phyloP scores from a whole-genome alignment of 306 rosid species.

The Coriaria nepalensis region DNA sequence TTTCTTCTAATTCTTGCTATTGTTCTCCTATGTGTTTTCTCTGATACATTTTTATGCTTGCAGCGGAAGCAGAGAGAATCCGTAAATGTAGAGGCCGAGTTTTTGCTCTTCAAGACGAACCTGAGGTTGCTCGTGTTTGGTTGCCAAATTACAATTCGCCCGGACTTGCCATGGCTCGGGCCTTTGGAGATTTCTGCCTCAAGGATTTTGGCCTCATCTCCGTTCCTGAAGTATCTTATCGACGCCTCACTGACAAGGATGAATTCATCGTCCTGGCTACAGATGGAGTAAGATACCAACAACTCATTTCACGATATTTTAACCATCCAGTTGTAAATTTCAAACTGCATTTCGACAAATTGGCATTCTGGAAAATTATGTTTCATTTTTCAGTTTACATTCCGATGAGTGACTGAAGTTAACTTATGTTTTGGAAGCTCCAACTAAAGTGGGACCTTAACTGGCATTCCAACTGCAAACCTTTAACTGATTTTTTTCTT shows the following conservation, averaged over 20 bases:
- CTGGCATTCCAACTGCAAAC: no score
- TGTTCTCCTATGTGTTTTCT: not conserved
- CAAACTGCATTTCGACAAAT: no score
- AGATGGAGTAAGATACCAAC: constrained; percentile 62
- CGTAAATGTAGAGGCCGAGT: constrained; percentile 84
- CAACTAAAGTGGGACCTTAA: no score
- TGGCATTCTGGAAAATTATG: no score
- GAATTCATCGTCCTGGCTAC: constrained; percentile 86
- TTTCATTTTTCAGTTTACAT: not conserved
- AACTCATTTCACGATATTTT: constrained; percentile 5
- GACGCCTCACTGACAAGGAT: constrained; percentile 58
- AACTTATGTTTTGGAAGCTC: not conserved
- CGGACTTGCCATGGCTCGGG: constrained; percentile 99
- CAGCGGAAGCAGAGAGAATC: constrained; percentile 96
- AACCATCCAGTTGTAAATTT: not conserved
- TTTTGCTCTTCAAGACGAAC: constrained; percentile 92
- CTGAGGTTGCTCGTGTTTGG: constrained; percentile 95
- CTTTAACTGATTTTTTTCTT: not conserved
- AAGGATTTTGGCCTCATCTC: constrained; percentile 95
- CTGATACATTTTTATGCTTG: constrained; percentile 3
- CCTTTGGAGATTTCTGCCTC: constrained; percentile 96
- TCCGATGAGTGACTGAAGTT: constrained; percentile 8
- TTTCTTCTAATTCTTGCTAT: not conserved
- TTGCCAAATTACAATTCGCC: constrained; percentile 87
- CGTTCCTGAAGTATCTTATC: constrained; percentile 72